Conservation (phyloP, 345 rosid species). For the Citrus glauca region DNA sequence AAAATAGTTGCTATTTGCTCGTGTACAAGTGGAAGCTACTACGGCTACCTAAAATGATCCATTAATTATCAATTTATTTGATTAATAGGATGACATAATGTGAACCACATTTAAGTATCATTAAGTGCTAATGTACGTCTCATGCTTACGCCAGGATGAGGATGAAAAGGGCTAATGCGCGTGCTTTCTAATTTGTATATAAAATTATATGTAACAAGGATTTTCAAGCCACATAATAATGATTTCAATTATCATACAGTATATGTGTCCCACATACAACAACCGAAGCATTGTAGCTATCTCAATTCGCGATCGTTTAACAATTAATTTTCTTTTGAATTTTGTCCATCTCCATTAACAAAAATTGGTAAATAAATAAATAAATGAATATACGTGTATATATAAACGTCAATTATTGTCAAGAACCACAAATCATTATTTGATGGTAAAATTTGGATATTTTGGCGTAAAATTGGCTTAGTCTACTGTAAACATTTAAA, state of each 20-base stretch:
- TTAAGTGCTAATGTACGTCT: background rate
- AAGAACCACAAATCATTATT: no score
- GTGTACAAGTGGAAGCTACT: no score
- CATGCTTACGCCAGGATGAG: constrained; percentile 17
- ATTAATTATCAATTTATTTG: no score
- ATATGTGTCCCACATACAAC: constrained; percentile 16
- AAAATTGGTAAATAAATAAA: no score
- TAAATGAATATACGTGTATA: no score
- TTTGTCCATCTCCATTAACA: background rate
- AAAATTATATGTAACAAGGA: background rate
- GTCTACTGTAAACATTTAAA: no score
- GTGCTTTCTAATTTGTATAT: background rate
- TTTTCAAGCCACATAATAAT: constrained; percentile 16
- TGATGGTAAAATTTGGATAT: no score
- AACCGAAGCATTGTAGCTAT: background rate
- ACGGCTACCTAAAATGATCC: background rate
- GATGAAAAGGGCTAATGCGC: background rate
- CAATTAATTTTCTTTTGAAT: no score
- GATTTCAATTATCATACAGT: constrained; percentile 2
- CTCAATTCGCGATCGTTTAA: background rate
- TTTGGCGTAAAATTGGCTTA: no score
- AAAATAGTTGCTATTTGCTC: no score
- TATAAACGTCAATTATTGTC: no score
- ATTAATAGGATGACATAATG: background rate
- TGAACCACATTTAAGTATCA: background rate